Evolutionary conservation across 805 yeast genomes (phyloP), one percentile per base, ranked within the genome.

Genomic region (Candida palmyrensis): DNA sequence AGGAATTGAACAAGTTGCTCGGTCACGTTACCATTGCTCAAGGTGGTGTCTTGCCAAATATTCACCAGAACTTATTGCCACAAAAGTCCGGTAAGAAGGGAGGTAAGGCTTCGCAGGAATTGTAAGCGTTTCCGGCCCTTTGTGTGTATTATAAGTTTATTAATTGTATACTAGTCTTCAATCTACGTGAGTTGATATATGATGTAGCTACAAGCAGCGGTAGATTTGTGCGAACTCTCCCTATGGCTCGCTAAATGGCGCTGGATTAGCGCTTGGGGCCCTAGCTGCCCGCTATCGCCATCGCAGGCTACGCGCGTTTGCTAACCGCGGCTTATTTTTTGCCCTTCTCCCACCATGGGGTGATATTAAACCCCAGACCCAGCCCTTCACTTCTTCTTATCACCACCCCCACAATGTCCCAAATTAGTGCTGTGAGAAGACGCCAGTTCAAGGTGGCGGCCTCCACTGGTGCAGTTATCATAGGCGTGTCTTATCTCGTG

Each of bases 81-180:
- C 64, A 71, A 66, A 73, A 72, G 60, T 59, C 73, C 39, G 73
- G 70, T 42, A 68, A 68, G 57, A 37, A 48, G 27, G n/a, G n/a
- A n/a, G 60, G 63, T 40, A 73, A 72, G 61, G 76, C 72, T 60
- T 72, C 77, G 50, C 77, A 72, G 64, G 77, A 72, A 63, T 71
- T 72, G 57, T 73, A 71, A 67, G 51, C 39, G 16, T 9, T 5
- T 18, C 14, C 10, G 13, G 15, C 18, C 18, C 28, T 29, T 29
- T 8, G 31, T 41, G 39, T 44, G 49, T 47, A 39, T 41, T 41
- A 43, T 43, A 36, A 37, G 31, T 18, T 28, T 32, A 25, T 14
- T 27, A 29, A 8, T 27, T 25, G 29, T 22, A 21, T 27, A 33
- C 27, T 27, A 33, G 26, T 12, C 25, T 29, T 29, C n/a, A n/a